Evolutionary conservation across 2,329 filamentous ascomycete species (phyloP).

Genomic region (Penicillium vulpinum): DNA sequence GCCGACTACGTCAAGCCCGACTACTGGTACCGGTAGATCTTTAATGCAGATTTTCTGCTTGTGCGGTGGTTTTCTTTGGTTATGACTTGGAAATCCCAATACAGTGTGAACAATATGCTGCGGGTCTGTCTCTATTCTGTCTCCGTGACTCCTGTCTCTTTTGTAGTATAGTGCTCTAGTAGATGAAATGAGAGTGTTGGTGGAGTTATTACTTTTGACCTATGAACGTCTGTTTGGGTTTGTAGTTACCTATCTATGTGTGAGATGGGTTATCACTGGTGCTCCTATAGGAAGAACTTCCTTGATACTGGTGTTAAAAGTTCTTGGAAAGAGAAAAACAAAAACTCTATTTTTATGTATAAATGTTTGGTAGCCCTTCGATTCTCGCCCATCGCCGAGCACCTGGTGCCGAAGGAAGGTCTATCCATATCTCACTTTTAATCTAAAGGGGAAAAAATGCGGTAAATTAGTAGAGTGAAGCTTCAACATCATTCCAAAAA

Average conservation of each 20-base stretch:
- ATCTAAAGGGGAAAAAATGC: background rate
- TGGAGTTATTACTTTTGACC: conserved; percentile 20
- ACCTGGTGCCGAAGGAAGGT: background rate
- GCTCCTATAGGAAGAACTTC: background rate
- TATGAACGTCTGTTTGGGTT: background rate
- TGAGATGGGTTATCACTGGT: too few relatives aligned
- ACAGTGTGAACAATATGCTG: conserved; percentile 23
- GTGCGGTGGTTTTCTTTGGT: conserved; percentile 3
- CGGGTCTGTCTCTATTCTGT: conserved; percentile 25
- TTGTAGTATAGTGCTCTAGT: conserved; percentile 33
- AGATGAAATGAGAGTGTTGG: conserved; percentile 28
- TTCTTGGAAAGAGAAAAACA: background rate
- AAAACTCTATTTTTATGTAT: background rate
- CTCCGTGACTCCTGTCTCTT: conserved; percentile 23
- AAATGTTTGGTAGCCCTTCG: background rate
- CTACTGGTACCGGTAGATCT: conserved; percentile 70
- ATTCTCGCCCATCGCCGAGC: background rate
- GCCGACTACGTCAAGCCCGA: conserved; percentile 94
- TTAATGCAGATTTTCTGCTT: conserved; percentile 9
- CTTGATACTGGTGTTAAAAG: background rate
- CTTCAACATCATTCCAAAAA: background rate
- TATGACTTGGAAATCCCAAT: conserved; percentile 12
- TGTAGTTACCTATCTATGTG: background rate
- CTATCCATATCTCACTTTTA: background rate
- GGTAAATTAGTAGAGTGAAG: background rate